A percentile compares a stretch with the other conserved stretches of the same genome.
phyloP scores from a whole-genome alignment of 805 yeast genomes.

The Saturnispora serradocipensis region DNA sequence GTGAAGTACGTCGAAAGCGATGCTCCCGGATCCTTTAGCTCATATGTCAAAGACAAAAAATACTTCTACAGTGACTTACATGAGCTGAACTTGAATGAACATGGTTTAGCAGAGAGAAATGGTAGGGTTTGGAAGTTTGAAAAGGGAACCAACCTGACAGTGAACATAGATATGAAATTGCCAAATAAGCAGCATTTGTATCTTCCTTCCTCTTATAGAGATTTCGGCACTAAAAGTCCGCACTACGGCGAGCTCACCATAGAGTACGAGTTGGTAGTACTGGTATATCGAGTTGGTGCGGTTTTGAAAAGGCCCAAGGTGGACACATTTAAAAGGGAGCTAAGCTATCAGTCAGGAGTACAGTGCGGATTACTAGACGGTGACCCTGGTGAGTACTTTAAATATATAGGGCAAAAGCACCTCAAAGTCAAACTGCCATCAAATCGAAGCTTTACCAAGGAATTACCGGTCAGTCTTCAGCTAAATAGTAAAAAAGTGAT shows the following conservation, averaged over 20 bases:
- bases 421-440: not conserved
- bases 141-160: not conserved
- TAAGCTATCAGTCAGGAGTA: conserved; percentile 1
- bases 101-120: not conserved
- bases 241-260: not conserved
- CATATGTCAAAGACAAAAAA: not conserved
- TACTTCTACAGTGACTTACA: not conserved
- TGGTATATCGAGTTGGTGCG: not conserved
- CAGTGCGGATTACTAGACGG: not conserved
- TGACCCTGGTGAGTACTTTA: not conserved
- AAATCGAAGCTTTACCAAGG: too few species aligned
- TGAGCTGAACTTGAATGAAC: not conserved
- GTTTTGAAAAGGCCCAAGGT: not conserved
- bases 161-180: not conserved
- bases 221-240: not conserved
- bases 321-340: not conserved
- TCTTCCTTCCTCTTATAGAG: conserved; percentile 2
- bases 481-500: not conserved
- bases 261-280: not conserved
- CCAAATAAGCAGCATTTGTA: not conserved
- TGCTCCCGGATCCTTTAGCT: not conserved
- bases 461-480: not conserved
- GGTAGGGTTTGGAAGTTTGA: not conserved
- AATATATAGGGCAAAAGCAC: not conserved
- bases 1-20: not conserved